Conservation (phyloP, 2,329 filamentous ascomycete genomes). For the Alternaria conjuncta region DNA sequence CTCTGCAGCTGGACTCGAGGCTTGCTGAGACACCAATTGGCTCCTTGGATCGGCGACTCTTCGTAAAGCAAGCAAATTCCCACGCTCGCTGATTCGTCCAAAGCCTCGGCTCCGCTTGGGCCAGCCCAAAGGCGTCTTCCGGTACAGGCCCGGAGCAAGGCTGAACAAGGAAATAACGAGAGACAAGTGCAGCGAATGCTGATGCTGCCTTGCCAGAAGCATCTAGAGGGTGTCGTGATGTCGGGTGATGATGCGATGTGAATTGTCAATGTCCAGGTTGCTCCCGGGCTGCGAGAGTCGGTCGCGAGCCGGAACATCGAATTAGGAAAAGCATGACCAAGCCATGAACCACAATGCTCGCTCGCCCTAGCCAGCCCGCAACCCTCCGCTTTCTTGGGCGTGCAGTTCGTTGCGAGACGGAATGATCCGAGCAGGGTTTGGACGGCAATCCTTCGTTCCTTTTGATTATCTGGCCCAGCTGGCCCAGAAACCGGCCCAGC, state of each 20-base stretch:
- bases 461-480: conserved; percentile 38
- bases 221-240: conserved; percentile 8
- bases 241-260: conserved; percentile 12
- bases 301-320: conserved; percentile 17
- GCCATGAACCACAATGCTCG: conserved; percentile 27
- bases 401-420: conserved; percentile 28
- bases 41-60: conserved; percentile 32
- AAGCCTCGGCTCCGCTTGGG: conserved; percentile 32
- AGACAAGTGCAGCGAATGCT: conserved; percentile 16
- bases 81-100: conserved; percentile 35
- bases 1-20: conserved; percentile 22
- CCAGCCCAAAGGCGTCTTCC: conserved; percentile 31
- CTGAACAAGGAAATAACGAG: conserved; percentile 28
- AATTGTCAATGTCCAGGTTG: background rate
- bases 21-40: conserved; percentile 31
- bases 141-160: conserved; percentile 36
- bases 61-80: conserved; percentile 37
- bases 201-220: conserved; percentile 20
- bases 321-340: conserved; percentile 36
- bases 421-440: conserved; percentile 43
- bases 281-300: conserved; percentile 6
- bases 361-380: conserved; percentile 21
- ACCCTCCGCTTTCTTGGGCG: conserved; percentile 28
- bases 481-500: conserved; percentile 31
- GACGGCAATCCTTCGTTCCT: conserved; percentile 37